Percentiles rank a stretch among this genome's conserved stretches.
Evolutionary conservation across 441 rosid genomes (phyloP).

Genomic region (Erysimum cheiri): DNA sequence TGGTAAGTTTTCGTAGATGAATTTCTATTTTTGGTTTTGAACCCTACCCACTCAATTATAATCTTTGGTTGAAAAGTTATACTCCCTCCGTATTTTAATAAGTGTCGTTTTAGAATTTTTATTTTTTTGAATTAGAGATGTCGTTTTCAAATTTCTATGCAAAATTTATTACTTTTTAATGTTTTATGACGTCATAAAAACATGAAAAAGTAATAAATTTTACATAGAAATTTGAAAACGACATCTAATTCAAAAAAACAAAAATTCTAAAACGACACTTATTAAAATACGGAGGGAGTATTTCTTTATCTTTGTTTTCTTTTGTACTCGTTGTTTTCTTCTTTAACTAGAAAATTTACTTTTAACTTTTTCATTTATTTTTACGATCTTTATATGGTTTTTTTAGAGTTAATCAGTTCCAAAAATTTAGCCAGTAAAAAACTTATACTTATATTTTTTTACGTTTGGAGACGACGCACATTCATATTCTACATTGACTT

Average conservation of each 20-base stretch:
- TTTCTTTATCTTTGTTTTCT: background rate
- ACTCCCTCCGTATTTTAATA: too few species aligned
- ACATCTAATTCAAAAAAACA: too few species aligned
- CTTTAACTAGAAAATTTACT: background rate
- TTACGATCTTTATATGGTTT: too few species aligned
- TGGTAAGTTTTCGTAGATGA: background rate
- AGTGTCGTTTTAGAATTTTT: too few species aligned
- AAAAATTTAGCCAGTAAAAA: background rate
- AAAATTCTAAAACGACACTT: too few species aligned
- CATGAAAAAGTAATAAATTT: too few species aligned
- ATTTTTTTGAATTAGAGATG: too few species aligned
- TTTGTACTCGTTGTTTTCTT: background rate
- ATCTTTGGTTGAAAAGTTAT: constrained; percentile 6
- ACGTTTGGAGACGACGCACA: constrained; percentile 10
- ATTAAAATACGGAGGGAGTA: too few species aligned
- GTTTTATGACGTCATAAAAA: too few species aligned
- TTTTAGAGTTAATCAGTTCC: background rate
- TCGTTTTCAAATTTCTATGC: too few species aligned
- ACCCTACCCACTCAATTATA: background rate
- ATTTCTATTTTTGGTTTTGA: background rate
- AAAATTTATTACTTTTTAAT: too few species aligned
- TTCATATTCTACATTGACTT: constrained; percentile 37
- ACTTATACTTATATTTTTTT: background rate
- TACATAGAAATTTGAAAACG: too few species aligned
- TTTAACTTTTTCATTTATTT: background rate